Conservation (phyloP, 768 basidiomycete species). For the Daedalea quercina region DNA sequence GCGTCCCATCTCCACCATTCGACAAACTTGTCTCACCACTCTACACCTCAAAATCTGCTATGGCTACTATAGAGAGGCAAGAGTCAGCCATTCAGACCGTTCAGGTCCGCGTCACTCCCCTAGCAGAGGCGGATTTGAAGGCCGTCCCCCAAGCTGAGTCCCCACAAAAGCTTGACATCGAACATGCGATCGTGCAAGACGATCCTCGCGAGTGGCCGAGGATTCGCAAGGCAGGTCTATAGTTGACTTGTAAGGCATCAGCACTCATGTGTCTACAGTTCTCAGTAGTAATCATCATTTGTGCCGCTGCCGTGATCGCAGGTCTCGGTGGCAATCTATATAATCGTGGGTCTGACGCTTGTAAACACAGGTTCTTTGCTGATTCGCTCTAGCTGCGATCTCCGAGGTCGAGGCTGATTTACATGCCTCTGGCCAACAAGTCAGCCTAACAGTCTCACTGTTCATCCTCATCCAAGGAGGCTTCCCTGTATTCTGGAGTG, state of each 20-base stretch:
- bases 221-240: conserved; percentile 16
- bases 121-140: neutral
- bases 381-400: conserved; percentile 53
- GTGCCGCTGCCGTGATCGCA: conserved; percentile 49
- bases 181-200: conserved; percentile 19
- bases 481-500: conserved; percentile 62
- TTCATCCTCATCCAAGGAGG: conserved; percentile 70
- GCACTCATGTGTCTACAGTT: conserved; percentile 9
- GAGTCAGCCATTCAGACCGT: neutral
- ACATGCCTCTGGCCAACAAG: conserved; percentile 50
- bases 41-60: neutral
- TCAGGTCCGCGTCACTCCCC: neutral
- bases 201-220: conserved; percentile 22
- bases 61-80: neutral
- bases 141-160: neutral
- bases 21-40: neutral
- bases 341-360: conserved; percentile 51
- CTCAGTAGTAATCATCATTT: conserved; percentile 37
- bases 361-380: conserved; percentile 52
- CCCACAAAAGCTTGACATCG: conserved; percentile 15
- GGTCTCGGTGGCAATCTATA: conserved; percentile 55
- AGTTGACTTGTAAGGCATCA: neutral
- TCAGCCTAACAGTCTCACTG: conserved; percentile 60
- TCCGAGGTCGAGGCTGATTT: conserved; percentile 51
- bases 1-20: neutral